Conservation (phyloP, 768 basidiomycete species). For the Naganishia vishniacii region DNA sequence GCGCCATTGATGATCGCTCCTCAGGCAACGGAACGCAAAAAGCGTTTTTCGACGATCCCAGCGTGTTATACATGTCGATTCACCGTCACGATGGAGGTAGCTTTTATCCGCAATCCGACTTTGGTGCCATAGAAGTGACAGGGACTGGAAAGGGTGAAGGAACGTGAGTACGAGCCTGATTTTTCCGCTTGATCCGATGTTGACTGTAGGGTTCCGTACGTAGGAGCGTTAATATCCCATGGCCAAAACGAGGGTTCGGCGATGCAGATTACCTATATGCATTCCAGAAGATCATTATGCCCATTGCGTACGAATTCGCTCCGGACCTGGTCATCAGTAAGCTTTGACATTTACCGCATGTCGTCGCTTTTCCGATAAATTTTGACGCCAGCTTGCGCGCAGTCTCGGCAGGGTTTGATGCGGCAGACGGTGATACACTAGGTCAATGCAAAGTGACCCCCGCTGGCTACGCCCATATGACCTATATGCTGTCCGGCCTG, state of each 20-base stretch:
- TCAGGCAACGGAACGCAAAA: slow-evolving; percentile 93
- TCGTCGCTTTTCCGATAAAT: too few species aligned
- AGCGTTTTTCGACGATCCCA: slow-evolving; percentile 88
- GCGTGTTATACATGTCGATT: slow-evolving; percentile 85
- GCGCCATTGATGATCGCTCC: too few species aligned
- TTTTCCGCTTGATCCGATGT: not conserved
- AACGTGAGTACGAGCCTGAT: slow-evolving; percentile 59
- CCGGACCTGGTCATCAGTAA: slow-evolving; percentile 92
- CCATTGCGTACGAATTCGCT: slow-evolving; percentile 91
- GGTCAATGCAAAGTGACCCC: slow-evolving; percentile 89
- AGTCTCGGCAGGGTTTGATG: slow-evolving; percentile 99
- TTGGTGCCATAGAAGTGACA: slow-evolving; percentile 77
- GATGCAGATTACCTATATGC: slow-evolving; percentile 96
- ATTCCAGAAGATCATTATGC: slow-evolving; percentile 92
- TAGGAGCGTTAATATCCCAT: slow-evolving; percentile 85
- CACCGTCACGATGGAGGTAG: slow-evolving; percentile 88
- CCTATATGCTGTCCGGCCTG: slow-evolving; percentile 85
- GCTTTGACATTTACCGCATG: too few species aligned
- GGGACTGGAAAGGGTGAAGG: slow-evolving; percentile 79
- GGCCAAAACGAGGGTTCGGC: slow-evolving; percentile 79
- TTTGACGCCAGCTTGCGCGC: slow-evolving; percentile 1
- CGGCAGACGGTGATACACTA: slow-evolving; percentile 83
- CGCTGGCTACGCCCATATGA: slow-evolving; percentile 95
- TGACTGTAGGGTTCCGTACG: too few species aligned
- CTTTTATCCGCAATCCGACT: slow-evolving; percentile 90